phyloP scores from a whole-genome alignment of 1,284 basidiomycete species.

The Meripilus lineatus region DNA sequence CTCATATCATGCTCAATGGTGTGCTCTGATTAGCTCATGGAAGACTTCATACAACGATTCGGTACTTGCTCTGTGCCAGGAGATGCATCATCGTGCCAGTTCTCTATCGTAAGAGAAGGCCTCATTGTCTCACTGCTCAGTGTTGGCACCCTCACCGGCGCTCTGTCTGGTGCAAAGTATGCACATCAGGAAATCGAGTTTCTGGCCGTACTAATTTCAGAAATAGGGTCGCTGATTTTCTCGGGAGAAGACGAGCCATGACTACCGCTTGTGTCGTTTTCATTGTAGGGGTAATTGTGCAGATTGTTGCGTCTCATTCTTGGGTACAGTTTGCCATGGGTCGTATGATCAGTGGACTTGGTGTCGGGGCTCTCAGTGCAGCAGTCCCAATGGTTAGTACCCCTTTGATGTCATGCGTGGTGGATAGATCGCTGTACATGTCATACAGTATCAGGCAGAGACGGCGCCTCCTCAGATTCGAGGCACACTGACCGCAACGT shows the following conservation, averaged over 20 bases:
- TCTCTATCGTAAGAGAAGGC: slow-evolving; percentile 48
- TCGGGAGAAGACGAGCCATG: slow-evolving; percentile 75
- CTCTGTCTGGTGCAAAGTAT: slow-evolving; percentile 55
- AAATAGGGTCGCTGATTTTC: slow-evolving; percentile 51
- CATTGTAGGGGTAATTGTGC: slow-evolving; percentile 66
- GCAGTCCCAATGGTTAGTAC: slow-evolving; percentile 63
- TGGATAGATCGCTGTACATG: no score
- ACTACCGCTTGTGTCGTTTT: slow-evolving; percentile 62
- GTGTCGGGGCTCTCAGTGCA: slow-evolving; percentile 68
- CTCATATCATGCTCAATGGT: neutral
- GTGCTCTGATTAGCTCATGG: slow-evolving; percentile 45
- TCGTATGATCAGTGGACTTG: slow-evolving; percentile 62
- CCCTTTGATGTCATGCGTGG: neutral
- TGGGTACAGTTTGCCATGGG: slow-evolving; percentile 72
- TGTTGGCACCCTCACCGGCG: slow-evolving; percentile 61
- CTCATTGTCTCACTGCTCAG: slow-evolving; percentile 69
- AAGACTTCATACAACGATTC: slow-evolving; percentile 67
- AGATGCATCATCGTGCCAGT: slow-evolving; percentile 40
- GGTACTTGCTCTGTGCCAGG: slow-evolving; percentile 40
- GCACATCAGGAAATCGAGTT: slow-evolving; percentile 24
- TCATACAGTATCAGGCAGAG: slow-evolving; percentile 63
- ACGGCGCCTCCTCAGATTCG: slow-evolving; percentile 75
- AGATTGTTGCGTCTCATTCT: slow-evolving; percentile 40
- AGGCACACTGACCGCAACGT: slow-evolving; percentile 54
- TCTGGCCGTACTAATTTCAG: neutral